Evolutionary conservation across 2,329 filamentous ascomycete genomes (phyloP).

Genomic region (Fusarium sp.): DNA sequence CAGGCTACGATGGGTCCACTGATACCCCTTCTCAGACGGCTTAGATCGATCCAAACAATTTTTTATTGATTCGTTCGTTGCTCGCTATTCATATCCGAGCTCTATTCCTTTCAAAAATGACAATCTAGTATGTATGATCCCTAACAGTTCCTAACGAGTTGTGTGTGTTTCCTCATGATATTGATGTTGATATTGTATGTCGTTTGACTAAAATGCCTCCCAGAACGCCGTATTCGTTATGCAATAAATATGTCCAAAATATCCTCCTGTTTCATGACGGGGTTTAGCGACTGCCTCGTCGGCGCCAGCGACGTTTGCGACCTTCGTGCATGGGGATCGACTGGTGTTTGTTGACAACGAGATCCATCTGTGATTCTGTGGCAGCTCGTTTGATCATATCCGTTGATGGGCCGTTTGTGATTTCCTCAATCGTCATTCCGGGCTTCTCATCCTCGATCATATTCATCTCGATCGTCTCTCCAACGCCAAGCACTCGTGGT

Average conservation of each 20-base stretch:
- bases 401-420: not conserved
- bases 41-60: not conserved
- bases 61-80: not conserved
- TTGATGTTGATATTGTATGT: not conserved
- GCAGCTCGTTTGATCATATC: slow-evolving; percentile 16
- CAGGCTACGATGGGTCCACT: not conserved
- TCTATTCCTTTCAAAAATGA: not conserved
- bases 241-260: not conserved
- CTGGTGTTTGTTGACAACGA: slow-evolving; percentile 17
- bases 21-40: no score
- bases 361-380: slow-evolving; percentile 10
- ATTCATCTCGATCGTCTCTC: slow-evolving; percentile 18
- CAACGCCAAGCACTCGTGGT: slow-evolving; percentile 44
- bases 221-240: slow-evolving; percentile 7
- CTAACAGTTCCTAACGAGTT: not conserved
- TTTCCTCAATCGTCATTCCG: slow-evolving; percentile 7
- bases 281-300: not conserved
- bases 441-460: slow-evolving; percentile 25
- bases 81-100: slow-evolving; percentile 1
- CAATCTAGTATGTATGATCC: slow-evolving; percentile 18
- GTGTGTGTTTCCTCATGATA: slow-evolving; percentile 5
- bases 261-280: not conserved
- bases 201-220: not conserved
- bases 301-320: slow-evolving; percentile 16
- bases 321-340: slow-evolving; percentile 27